Evolutionary conservation across 2,329 filamentous ascomycete species (phyloP).

Genomic region (Emmonsiellopsis sp.): DNA sequence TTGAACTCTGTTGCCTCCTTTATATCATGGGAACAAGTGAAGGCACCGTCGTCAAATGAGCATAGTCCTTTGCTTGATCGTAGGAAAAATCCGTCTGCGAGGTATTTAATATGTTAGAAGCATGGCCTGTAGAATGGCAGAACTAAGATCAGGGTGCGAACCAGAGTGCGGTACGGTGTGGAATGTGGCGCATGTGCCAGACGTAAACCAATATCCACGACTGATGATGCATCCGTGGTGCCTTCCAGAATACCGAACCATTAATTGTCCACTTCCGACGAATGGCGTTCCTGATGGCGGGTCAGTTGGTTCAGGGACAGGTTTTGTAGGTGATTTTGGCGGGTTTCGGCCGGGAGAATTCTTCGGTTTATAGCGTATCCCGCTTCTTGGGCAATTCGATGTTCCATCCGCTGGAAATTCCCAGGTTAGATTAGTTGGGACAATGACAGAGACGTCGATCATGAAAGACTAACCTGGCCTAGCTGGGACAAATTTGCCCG

Average conservation of each 20-base stretch:
- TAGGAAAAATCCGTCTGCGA: constrained; percentile 40
- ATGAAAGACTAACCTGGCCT: constrained; percentile 32
- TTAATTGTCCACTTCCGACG: constrained; percentile 51
- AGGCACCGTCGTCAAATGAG: constrained; percentile 43
- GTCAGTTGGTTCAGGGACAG: constrained; percentile 9
- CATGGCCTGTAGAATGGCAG: background rate
- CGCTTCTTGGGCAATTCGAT: constrained; percentile 53
- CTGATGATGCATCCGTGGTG: constrained; percentile 57
- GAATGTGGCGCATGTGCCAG: constrained; percentile 55
- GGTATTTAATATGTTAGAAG: constrained; percentile 24
- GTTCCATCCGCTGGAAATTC: constrained; percentile 38
- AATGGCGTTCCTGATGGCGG: constrained; percentile 34
- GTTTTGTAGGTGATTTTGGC: constrained; percentile 9
- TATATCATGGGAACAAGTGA: constrained; percentile 43
- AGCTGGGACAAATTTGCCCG: constrained; percentile 51
- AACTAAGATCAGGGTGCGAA: background rate
- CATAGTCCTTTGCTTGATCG: constrained; percentile 52
- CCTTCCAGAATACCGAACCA: constrained; percentile 37
- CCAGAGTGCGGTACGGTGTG: background rate
- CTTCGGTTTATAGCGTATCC: constrained; percentile 60
- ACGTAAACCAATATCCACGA: constrained; percentile 57
- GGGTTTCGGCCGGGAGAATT: constrained; percentile 13
- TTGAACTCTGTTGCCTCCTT: constrained; percentile 21
- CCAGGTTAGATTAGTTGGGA: background rate
- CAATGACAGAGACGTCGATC: background rate